A percentile compares a stretch with the other conserved stretches of the same genome.
phyloP scores from a whole-genome alignment of 116 monocot species.

The Cymodocea nodosa region DNA sequence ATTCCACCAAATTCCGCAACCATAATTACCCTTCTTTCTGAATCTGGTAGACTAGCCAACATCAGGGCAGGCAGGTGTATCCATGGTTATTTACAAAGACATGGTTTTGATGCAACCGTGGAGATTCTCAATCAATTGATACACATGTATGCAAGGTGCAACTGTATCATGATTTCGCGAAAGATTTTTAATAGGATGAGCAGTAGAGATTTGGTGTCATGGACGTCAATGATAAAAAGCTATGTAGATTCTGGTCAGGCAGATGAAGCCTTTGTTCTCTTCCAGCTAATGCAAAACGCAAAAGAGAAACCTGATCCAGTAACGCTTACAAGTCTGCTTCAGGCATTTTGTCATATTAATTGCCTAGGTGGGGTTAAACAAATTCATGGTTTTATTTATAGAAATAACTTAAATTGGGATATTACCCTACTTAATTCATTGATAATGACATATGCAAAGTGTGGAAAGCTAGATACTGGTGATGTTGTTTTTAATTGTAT shows the following conservation, averaged over 20 bases:
- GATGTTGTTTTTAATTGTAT: conserved; percentile 29
- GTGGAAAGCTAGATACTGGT: conserved; percentile 34
- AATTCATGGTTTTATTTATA: conserved; percentile 31
- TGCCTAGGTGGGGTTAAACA: conserved; percentile 24
- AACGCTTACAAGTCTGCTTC: conserved; percentile 28
- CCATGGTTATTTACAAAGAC: conserved; percentile 29
- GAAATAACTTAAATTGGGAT: conserved; percentile 17
- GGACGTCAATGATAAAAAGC: conserved; percentile 58
- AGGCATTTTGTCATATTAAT: conserved; percentile 31
- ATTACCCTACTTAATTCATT: conserved; percentile 32
- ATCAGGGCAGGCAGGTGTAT: conserved; percentile 23
- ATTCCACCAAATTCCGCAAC: conserved; percentile 45
- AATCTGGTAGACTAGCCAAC: conserved; percentile 20
- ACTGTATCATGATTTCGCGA: conserved; percentile 19
- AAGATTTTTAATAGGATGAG: conserved; percentile 22
- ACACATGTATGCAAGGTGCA: conserved; percentile 52
- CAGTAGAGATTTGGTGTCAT: conserved; percentile 35
- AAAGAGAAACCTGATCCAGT: conserved; percentile 36
- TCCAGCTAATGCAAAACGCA: conserved; percentile 28
- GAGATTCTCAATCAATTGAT: conserved; percentile 50
- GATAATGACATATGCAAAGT: conserved; percentile 44
- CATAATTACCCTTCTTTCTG: conserved; percentile 32
- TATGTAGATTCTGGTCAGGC: conserved; percentile 27
- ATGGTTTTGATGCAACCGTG: conserved; percentile 15
- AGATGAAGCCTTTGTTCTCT: conserved; percentile 32